Evolutionary conservation across 2,329 filamentous ascomycete species (phyloP).

Genomic region (Teratosphaeria gauchensis): DNA sequence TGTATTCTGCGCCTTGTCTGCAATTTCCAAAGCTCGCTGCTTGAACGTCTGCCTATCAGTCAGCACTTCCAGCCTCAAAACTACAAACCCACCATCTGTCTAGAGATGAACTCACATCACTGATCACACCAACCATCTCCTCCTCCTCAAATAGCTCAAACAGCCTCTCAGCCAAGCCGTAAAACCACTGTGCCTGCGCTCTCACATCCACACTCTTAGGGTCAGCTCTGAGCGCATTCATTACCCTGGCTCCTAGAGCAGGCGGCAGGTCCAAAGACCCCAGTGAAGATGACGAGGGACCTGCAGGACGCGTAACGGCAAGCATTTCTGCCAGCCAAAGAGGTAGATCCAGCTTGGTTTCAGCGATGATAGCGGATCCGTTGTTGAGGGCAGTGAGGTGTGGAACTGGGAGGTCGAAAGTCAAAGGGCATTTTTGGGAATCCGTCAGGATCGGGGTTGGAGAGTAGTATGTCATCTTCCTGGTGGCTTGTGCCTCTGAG

Average conservation of each 20-base stretch:
- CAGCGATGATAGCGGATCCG: conserved; percentile 61
- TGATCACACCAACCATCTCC: conserved; percentile 55
- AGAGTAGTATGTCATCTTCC: conserved; percentile 59
- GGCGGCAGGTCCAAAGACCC: conserved; percentile 73
- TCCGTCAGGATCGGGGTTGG: conserved; percentile 78
- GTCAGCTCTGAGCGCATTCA: conserved; percentile 86
- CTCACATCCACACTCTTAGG: conserved; percentile 76
- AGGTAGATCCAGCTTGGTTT: conserved; percentile 72
- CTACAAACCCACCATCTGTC: neutral
- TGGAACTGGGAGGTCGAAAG: conserved; percentile 81
- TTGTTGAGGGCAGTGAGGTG: conserved; percentile 79
- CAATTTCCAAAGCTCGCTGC: conserved; percentile 68
- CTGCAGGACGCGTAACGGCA: conserved; percentile 48
- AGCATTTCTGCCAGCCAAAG: conserved; percentile 95
- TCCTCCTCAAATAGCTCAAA: conserved; percentile 89
- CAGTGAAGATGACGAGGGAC: conserved; percentile 42
- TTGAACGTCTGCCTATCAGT: conserved; percentile 57
- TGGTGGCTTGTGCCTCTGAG: neutral
- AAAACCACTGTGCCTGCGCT: conserved; percentile 77
- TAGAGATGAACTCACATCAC: conserved; percentile 27
- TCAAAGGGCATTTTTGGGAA: conserved; percentile 91
- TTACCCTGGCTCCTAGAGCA: conserved; percentile 66
- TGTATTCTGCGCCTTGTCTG: conserved; percentile 80
- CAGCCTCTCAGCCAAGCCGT: conserved; percentile 73
- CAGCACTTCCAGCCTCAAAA: neutral